Base-by-base conservation (phyloP, 306 rosid genomes). In the Cicer chorassanicum region DNA sequence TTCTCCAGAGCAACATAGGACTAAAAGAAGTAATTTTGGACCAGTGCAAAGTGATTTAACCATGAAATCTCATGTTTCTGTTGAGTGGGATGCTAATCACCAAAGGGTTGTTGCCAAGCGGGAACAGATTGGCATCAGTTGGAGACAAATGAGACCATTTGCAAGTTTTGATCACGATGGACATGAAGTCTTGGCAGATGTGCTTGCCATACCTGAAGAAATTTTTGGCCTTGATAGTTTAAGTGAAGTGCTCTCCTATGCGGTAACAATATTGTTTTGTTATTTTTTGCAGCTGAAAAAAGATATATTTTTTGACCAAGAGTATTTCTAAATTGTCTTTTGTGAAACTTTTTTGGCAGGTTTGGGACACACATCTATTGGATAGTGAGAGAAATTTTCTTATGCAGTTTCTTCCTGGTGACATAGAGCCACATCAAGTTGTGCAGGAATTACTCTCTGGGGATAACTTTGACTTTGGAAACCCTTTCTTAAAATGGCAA, bases 51-150 rank as follows among this genome's bases (percentile, higher is more conserved):
- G 79, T 82, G 96, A 88, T 79, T 78, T 88, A 59, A 79, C 62
- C 70, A 69, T 89, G 73, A 88, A 79, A 46, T 75, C 96, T 72
- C 95, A 90, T 72, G 75, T 94, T 77, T 87, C 91, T 78, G 90
- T 94, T 39, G 89, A 85, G 85, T 94, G 97, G 99, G 97, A 92
- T 79, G 83, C 85, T 69, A 85, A 78, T 82, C 89, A 90, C 78
- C 86, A 84, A 77, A 87, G 19, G 75, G 97, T 94, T 57, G 87
- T 94, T 83, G 91, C 99, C 61, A 94, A 89, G 87, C 80, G 83
- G 85, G 95, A 92, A 46, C 99, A 94, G 79, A 73, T 92, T 82
- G 96, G 97, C 80, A 75, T 92, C 76, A 85, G 87, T 68, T 78
- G 93, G 97, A 92, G 90, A 82, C 81, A 87, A 75, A 63, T 81